Base-by-base conservation (phyloP, 345 rosid species). In the Eucalyptus marginata region DNA sequence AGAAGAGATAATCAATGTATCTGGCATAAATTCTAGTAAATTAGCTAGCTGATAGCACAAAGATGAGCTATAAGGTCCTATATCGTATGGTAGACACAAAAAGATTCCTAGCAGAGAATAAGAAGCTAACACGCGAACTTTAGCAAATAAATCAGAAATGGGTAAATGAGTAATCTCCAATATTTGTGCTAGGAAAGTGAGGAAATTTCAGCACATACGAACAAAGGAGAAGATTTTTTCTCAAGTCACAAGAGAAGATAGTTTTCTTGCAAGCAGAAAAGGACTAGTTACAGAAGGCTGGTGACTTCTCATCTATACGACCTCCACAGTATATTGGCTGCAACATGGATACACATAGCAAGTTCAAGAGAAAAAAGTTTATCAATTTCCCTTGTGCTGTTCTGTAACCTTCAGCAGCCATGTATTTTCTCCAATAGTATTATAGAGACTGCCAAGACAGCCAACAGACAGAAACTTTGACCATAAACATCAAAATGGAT, bases 1-100 rank as follows among this genome's bases (percentile, higher is more conserved):
- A 92, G 95, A 98, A 98, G 91, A 98, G 99, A 93, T 97, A 98
- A 91, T 98, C 99, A 46, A 98, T 98, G 92, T 98, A 98, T 90
- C 99, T 98, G 96, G 94, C 68, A 87, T 43, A 49, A 85, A 87
- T 81, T 87, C n/a, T 76, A 87, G 80, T 87, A 87, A 47, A 87
- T 89, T 49, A 86, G 88, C 83, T 76, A 76, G 83, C 29, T 6
- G 47, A 76, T 36, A 40, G 15, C 83, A 36, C 83, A 36, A 76
- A 76, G 83, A 76, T 12, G 14, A 76, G 43, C 29, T 40, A 76
- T 40, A 76, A 40, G 43, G 83, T 40, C 24, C 83, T 76, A 76
- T 40, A 76, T 20, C 29, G 29, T 76, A 76, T 76, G 47, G 83
- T 20, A 76, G 83, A 40, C 83, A 76, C 8, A 36, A 10, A 18